Base-by-base conservation (phyloP, 2,329 filamentous ascomycete species). In the Xylaria sp. region DNA sequence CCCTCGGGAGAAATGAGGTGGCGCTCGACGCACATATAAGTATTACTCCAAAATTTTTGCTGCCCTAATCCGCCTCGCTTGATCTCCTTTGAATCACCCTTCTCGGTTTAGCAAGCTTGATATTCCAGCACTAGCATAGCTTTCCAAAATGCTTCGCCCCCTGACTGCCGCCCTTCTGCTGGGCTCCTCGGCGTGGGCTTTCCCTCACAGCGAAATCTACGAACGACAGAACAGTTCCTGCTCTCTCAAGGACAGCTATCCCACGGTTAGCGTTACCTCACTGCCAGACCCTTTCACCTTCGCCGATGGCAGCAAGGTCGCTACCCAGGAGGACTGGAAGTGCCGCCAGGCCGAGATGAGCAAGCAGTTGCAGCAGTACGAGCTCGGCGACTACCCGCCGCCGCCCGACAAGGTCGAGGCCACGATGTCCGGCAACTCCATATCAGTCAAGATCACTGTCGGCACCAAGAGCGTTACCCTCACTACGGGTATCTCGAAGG, bases 271-370 rank as follows among this genome's bases (percentile, higher is more conserved):
- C 76, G 72, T 73, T 32, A 75, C 77, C 68, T 80, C 81, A 76
- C 79, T 84, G 21, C 81, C 82, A 3, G 83, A 87, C 76, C 85
- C 85, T 40, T 87, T 87, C 77, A 82, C 80, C 32, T 81, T 80
- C 57, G 72, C 79, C 9, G 79, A 79, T 64, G 84, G 84, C 55
- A 75, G 71, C 25, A 81, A 80, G 70, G 80, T 87, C 58, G 79
- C 81, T 6, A 84, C 80, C 66, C 81, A 83, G 75, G 81, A 76
- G 29, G 79, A 85, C 69, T 87, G 82, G 76, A 78, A 80, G 63
- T 87, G 85, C 76, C 84, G 85, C 58, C 78, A 80, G 71, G 75
- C 80, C 51, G 84, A 87, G 76, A 85, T 86, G 74, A 81, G 75
- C 74, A 81, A 82, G 71, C 78, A 82, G 55, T 75, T 87, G 72